Evolutionary conservation across 768 basidiomycete species (phyloP).

Genomic region (Trametes sanguinea): DNA sequence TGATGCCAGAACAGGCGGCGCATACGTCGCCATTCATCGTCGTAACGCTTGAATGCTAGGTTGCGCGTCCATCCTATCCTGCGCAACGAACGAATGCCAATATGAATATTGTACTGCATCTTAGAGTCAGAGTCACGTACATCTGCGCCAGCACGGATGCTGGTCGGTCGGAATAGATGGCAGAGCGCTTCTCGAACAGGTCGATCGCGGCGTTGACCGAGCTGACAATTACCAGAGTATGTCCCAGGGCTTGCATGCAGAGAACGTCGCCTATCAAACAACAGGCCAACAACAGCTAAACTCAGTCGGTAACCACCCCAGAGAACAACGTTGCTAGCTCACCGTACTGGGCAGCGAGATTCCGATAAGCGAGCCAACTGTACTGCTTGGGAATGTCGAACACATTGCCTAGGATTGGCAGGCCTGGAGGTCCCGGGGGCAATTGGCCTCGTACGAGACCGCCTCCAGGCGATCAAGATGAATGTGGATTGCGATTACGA

Average conservation of each 20-base stretch:
- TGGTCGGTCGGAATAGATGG: not conserved
- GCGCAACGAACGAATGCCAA: too few relatives aligned
- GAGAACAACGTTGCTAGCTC: not conserved
- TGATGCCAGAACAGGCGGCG: conserved; percentile 9
- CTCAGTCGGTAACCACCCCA: not conserved
- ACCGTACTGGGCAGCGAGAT: not conserved
- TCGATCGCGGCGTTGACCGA: not conserved
- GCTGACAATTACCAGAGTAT: not conserved
- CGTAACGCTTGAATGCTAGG: conserved; percentile 7
- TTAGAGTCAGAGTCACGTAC: not conserved
- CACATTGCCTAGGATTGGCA: not conserved
- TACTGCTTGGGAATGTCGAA: not conserved
- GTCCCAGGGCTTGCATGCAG: not conserved
- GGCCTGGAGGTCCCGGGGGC: not conserved
- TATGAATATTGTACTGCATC: not conserved
- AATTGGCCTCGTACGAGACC: not conserved
- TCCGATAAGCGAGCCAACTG: not conserved
- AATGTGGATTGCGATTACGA: not conserved
- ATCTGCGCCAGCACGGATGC: not conserved
- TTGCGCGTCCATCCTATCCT: conserved; percentile 8
- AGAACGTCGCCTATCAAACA: not conserved
- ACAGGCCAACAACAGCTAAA: not conserved
- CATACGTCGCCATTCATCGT: conserved; percentile 1
- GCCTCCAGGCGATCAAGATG: not conserved
- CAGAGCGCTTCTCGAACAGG: not conserved